Conservation (phyloP, 352 stramenopile species). For the Phytophthora pisi region DNA sequence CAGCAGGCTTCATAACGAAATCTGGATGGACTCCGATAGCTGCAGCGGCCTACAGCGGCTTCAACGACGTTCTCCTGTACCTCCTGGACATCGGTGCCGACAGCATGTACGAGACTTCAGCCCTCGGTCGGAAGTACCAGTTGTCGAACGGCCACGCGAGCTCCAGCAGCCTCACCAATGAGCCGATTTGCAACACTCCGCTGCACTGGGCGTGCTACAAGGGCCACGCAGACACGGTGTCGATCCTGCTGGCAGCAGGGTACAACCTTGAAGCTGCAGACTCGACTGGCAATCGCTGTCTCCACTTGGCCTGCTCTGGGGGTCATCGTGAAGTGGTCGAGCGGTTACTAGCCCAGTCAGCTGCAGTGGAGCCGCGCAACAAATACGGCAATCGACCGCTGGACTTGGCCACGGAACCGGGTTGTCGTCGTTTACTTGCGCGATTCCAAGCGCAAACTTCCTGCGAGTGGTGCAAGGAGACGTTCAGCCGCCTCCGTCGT, state of each 20-base stretch:
- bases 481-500: conserved; percentile 66
- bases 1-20: conserved; percentile 76
- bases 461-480: conserved; percentile 83
- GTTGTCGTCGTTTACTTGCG: conserved; percentile 64
- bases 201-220: conserved; percentile 90
- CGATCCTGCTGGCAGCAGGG: conserved; percentile 66
- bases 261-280: conserved; percentile 75
- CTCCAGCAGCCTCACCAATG: conserved; percentile 9
- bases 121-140: conserved; percentile 20
- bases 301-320: conserved; percentile 79
- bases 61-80: conserved; percentile 69
- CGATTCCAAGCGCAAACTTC: conserved; percentile 63
- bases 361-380: conserved; percentile 62
- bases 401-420: conserved; percentile 67
- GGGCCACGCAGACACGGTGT: conserved; percentile 69
- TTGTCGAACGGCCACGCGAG: conserved; percentile 18
- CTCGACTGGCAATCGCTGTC: conserved; percentile 68
- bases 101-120: conserved; percentile 68
- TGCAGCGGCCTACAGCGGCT: conserved; percentile 68
- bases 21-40: conserved; percentile 76
- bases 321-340: conserved; percentile 70
- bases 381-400: conserved; percentile 77
- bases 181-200: conserved; percentile 58
- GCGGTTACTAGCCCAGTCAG: conserved; percentile 72
- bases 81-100: conserved; percentile 75